These are phyloP conservation scores for Akebia trifoliata DNA, from an alignment of 164 flowering plant species.

Conservation along the genomic window DNA sequence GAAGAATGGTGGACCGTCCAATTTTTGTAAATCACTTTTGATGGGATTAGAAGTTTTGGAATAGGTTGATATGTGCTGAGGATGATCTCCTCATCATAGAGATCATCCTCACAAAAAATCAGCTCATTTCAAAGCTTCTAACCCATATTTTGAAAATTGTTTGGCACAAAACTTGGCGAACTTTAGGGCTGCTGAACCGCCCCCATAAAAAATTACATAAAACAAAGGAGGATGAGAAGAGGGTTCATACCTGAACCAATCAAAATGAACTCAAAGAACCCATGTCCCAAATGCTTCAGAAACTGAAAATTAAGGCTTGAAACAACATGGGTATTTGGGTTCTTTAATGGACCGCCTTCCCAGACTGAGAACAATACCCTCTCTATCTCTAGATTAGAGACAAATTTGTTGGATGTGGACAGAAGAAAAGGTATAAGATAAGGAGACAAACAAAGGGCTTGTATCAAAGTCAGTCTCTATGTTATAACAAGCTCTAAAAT, in stretches of 20 bases:
- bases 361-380: conserved; percentile 3
- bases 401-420: conserved; percentile 22
- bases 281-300: conserved; percentile 18
- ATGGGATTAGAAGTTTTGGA: too few relatives aligned
- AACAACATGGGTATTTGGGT: conserved; percentile 21
- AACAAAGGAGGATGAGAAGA: background rate
- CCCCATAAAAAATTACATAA: too few relatives aligned
- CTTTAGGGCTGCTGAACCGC: too few relatives aligned
- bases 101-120: too few relatives aligned
- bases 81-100: too few relatives aligned
- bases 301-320: conserved; percentile 7
- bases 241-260: conserved; percentile 19
- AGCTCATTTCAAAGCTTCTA: too few relatives aligned
- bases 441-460: conserved; percentile 25
- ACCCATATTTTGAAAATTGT: too few relatives aligned
- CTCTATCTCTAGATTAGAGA: conserved; percentile 18
- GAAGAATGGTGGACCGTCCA: too few relatives aligned
- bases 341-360: conserved; percentile 6
- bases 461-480: conserved; percentile 24
- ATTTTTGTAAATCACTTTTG: too few relatives aligned
- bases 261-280: conserved; percentile 10
- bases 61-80: too few relatives aligned
- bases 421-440: conserved; percentile 13
- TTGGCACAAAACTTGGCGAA: too few relatives aligned
- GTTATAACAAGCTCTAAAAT: background rate